Base-by-base conservation (phyloP, 345 rosid species). In the Salix brachista region DNA sequence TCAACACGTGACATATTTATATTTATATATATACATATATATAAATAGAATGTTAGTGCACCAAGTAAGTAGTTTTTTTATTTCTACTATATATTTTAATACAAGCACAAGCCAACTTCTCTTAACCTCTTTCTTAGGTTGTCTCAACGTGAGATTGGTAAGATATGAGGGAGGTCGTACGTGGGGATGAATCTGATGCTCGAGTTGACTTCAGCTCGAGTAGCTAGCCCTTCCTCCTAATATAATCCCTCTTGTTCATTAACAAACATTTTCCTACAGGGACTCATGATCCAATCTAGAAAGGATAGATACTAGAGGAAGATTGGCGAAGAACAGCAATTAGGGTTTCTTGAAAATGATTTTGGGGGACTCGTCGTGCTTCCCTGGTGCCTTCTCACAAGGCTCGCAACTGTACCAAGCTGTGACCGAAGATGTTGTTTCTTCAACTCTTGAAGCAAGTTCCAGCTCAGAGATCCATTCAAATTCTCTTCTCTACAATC, bases 131-230 rank as follows among this genome's bases (percentile, higher is more conserved):
- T 52, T 75, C 30, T 19, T n/a, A n/a, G 50, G 34, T 71, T 46
- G 80, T 79, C 72, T 8, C 37, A n/a, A 72, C 28, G 74, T 52
- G 52, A 79, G 73, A 75, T 61, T 68, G 74, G 86, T 75, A 13
- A 65, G n/a, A 85, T 76, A 13, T 30, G 88, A 84, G 94, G 95
- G 61, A 86, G 93, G 92, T 77, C 21, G 58, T 85, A 83, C 21
- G 74, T 86, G 91, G 94, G 97, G 91, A 83, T 74, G 83, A 79
- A 28, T 69, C 44, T 23, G 80, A 36, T 23, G 76, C 41, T 75
- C 54, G 16, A 77, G 87, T 93, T 90, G 96, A 91, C 96, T 86
- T 89, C 30, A 41, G 6, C 75, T 77, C 11, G 26, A 11, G 21
- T 3, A 19, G 65, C 32, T 3, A 56, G 18, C 32, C 65, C 56